Percentiles rank a stretch among this genome's conserved stretches.
Conservation (phyloP, 805 yeast species). For the Tetrapisispora arboricola region DNA sequence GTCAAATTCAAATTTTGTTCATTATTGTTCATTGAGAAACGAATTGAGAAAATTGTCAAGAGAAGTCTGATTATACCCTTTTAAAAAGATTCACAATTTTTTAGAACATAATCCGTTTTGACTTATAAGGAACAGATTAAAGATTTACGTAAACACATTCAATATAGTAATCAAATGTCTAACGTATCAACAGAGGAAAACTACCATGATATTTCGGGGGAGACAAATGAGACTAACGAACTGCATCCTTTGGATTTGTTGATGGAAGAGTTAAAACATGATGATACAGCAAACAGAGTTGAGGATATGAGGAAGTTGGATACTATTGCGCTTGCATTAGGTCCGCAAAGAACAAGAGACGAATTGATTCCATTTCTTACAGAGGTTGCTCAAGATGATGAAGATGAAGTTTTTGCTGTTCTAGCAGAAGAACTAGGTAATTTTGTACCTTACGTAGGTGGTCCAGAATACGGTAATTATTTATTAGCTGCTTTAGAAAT, state of each 20-base stretch:
- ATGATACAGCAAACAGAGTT: conserved; percentile 86
- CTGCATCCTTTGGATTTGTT: conserved; percentile 89
- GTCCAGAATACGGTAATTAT: conserved; percentile 49
- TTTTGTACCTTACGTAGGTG: conserved; percentile 86
- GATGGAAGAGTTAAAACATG: conserved; percentile 95
- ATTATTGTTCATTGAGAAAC: no score
- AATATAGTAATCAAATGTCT: not conserved
- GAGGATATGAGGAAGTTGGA: conserved; percentile 91
- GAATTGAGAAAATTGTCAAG: no score
- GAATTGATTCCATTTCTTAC: conserved; percentile 87
- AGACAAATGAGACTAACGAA: conserved; percentile 26
- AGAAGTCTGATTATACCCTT: no score
- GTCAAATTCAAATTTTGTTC: no score
- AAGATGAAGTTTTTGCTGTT: conserved; percentile 93
- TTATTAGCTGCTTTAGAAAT: conserved; percentile 64
- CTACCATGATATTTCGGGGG: not conserved
- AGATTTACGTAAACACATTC: no score
- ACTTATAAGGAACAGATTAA: no score
- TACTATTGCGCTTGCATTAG: conserved; percentile 89
- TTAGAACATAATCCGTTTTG: no score
- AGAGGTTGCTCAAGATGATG: conserved; percentile 86
- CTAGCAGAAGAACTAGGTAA: conserved; percentile 84
- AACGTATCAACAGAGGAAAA: not conserved
- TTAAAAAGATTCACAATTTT: no score
- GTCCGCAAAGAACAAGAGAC: conserved; percentile 81